Conservation (phyloP, 345 rosid genomes). For the Rubroshorea leprosula region DNA sequence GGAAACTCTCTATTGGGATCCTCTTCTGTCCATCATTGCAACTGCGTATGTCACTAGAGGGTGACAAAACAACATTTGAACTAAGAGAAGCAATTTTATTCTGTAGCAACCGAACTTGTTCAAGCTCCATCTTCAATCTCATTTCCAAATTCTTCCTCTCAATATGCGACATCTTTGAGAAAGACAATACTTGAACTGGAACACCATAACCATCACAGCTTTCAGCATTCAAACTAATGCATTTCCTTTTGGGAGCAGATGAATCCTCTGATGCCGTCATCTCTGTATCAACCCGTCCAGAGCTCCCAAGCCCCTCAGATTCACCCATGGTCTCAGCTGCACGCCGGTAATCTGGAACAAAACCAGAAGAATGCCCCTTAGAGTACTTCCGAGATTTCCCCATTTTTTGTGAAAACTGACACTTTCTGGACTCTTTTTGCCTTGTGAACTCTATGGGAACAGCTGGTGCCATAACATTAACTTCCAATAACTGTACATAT, state of each 20-base stretch:
- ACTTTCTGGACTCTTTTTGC: slow-evolving; percentile 38
- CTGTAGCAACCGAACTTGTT: slow-evolving; percentile 56
- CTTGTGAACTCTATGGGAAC: slow-evolving; percentile 56
- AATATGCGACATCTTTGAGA: slow-evolving; percentile 52
- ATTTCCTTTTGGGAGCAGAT: slow-evolving; percentile 47
- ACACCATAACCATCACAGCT: slow-evolving; percentile 38
- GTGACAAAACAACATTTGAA: slow-evolving; percentile 36
- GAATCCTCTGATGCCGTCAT: slow-evolving; percentile 58
- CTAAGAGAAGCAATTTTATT: slow-evolving; percentile 43
- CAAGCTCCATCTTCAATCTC: slow-evolving; percentile 66
- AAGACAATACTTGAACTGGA: slow-evolving; percentile 46
- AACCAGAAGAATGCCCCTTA: slow-evolving; percentile 59
- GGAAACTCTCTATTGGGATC: slow-evolving; percentile 32
- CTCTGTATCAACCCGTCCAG: slow-evolving; percentile 46
- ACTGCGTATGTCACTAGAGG: slow-evolving; percentile 51
- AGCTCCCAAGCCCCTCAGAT: slow-evolving; percentile 68
- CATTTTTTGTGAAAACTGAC: slow-evolving; percentile 38
- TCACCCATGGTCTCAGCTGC: slow-evolving; percentile 59
- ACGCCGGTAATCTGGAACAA: slow-evolving; percentile 52
- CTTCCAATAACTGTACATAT: slow-evolving; percentile 20
- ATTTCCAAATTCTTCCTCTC: slow-evolving; percentile 53
- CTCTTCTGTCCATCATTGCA: slow-evolving; percentile 67
- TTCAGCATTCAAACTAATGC: slow-evolving; percentile 45
- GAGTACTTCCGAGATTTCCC: slow-evolving; percentile 65
- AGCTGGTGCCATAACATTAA: slow-evolving; percentile 53